A percentile compares a stretch with the other conserved stretches of the same genome.
Evolutionary conservation across 352 stramenopile species (phyloP).

Genomic region (Globisporangium splendens): DNA sequence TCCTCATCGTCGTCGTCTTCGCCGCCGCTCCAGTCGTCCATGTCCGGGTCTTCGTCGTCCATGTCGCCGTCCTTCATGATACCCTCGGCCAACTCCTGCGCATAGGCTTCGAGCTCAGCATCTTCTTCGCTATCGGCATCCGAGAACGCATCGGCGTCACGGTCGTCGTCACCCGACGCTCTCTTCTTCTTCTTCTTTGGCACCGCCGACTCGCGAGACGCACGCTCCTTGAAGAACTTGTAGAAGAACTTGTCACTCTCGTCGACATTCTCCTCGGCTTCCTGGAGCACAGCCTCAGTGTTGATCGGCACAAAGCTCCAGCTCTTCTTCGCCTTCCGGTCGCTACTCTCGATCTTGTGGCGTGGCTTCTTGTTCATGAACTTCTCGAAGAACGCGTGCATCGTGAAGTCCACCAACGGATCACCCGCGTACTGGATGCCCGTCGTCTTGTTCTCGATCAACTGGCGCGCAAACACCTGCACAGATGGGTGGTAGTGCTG

Average conservation of each 20-base stretch:
- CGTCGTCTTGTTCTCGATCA: slow-evolving; percentile 46
- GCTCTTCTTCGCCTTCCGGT: slow-evolving; percentile 54
- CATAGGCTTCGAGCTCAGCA: slow-evolving; percentile 85
- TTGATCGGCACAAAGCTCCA: slow-evolving; percentile 73
- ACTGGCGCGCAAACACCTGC: slow-evolving; percentile 85
- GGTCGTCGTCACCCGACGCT: slow-evolving; percentile 27
- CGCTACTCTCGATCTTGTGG: slow-evolving; percentile 28
- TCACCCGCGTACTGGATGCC: slow-evolving; percentile 93
- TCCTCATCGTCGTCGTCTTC: slow-evolving; percentile 40
- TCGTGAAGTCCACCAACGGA: slow-evolving; percentile 96
- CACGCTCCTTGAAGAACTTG: slow-evolving; percentile 91
- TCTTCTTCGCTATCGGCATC: slow-evolving; percentile 68
- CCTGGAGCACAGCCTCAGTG: slow-evolving; percentile 60
- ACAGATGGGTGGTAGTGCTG: slow-evolving; percentile 98
- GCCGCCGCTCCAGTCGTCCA: slow-evolving; percentile 60
- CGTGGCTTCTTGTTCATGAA: slow-evolving; percentile 98
- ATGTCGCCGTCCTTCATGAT: slow-evolving; percentile 84
- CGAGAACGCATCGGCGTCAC: slow-evolving; percentile 51
- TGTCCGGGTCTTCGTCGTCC: slow-evolving; percentile 76
- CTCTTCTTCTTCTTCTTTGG: slow-evolving; percentile 37
- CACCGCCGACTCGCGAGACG: slow-evolving; percentile 36
- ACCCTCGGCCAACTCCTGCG: slow-evolving; percentile 83
- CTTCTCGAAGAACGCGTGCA: slow-evolving; percentile 97
- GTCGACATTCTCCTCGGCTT: slow-evolving; percentile 59
- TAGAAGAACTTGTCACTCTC: slow-evolving; percentile 91